Percentiles rank a stretch among this genome's conserved stretches.
phyloP scores from a whole-genome alignment of 2,329 filamentous ascomycete species.

The Ophiostoma sp. region DNA sequence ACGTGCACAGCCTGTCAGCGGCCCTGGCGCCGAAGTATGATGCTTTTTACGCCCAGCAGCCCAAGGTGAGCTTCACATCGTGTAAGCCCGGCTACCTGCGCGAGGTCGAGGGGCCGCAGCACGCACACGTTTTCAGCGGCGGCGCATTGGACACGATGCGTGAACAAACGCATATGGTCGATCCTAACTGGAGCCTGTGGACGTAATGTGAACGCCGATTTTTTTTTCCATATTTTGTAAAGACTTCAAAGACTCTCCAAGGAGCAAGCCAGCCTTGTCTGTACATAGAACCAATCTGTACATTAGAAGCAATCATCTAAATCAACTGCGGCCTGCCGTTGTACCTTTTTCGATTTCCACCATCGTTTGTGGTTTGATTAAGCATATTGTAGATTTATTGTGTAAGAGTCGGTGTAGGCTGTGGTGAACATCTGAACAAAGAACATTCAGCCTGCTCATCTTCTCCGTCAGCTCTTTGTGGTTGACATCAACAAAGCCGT shows the following conservation, averaged over 20 bases:
- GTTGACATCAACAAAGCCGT: not conserved
- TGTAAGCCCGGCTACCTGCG: constrained; percentile 53
- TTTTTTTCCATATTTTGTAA: too few relatives aligned
- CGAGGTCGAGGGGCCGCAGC: constrained; percentile 46
- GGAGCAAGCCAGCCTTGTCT: too few relatives aligned
- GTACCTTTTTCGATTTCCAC: too few relatives aligned
- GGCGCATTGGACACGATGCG: not conserved
- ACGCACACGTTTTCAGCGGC: not conserved
- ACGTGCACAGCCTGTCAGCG: constrained; percentile 46
- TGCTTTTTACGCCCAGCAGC: constrained; percentile 46
- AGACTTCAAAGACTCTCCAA: too few relatives aligned
- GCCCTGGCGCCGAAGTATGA: constrained; percentile 47
- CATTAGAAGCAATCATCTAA: too few relatives aligned
- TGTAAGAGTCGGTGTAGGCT: too few relatives aligned
- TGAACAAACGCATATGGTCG: not conserved
- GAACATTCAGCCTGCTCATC: not conserved
- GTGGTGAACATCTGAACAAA: not conserved
- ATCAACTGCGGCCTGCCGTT: too few relatives aligned
- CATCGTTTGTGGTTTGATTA: too few relatives aligned
- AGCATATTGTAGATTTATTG: too few relatives aligned
- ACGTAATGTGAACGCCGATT: not conserved
- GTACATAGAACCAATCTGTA: too few relatives aligned
- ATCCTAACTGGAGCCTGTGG: constrained; percentile 4
- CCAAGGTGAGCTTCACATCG: constrained; percentile 45
- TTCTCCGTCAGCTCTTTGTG: not conserved